Evolutionary conservation across 176 grass and related monocot genomes (phyloP), one percentile per base, ranked within the genome.

Genomic region (Triticum monococcum): DNA sequence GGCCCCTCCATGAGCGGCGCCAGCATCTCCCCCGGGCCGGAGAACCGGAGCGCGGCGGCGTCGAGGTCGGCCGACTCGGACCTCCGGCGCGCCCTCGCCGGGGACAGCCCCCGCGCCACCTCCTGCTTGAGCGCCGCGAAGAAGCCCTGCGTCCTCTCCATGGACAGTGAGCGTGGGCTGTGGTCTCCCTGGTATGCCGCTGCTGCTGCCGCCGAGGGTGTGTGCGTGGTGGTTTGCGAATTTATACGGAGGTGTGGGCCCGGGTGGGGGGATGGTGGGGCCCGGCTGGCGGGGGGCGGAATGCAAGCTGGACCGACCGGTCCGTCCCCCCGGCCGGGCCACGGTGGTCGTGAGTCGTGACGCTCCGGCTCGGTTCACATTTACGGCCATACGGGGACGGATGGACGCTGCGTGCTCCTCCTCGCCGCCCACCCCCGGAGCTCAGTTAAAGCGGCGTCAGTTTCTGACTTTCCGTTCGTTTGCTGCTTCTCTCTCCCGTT

Each of bases 1-100:
- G 91, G 94, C 1, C 94, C 94, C 74, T 96, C 94, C 91, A 96
- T 93, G 45, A 96, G 86, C 66, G 91, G 91, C 73, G 85, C 89
- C 38, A 93, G 94, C 67, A 86, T 90, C 87, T 93, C 94, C 1
- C 33, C 57, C 4, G 74, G 26, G 9, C 79, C 65, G 60, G 73
- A 25, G 72, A 75, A 54, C 26, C 80, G 25, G 33, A 78, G 45
- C 17, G 72, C 33, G 9, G 82, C 67, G 16, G 82, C 72, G 14
- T 85, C 93, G 1, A 78, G 33, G 9, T 89, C 88, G 3, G n/a
- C 81, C 23, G 62, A 45, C 4, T 86, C 86, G 30, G 75, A 46
- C 80, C 65, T 86, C 50, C 89, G 65, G 67, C 87, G 78, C 3
- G 79, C 46, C 81, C 89, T 75, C 2, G 89, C 91, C 64, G 91